phyloP scores from a whole-genome alignment of 2,329 filamentous ascomycete species.

The Monosporascus sp. region DNA sequence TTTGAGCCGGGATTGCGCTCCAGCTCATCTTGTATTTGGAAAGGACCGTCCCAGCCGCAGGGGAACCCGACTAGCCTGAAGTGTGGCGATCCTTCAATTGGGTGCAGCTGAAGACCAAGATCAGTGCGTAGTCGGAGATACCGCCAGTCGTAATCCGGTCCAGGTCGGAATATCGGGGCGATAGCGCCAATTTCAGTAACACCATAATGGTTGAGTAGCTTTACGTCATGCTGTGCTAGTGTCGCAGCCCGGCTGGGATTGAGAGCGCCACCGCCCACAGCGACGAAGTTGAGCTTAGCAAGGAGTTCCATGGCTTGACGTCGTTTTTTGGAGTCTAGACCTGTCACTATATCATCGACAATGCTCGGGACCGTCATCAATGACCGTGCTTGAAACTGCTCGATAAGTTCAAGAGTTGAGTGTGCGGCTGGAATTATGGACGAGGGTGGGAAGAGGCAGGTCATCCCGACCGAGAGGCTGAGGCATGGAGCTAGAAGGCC shows the following conservation, averaged over 20 bases:
- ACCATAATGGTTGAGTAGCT: conserved; percentile 31
- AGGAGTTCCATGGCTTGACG: conserved; percentile 10
- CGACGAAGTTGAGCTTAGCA: conserved; percentile 24
- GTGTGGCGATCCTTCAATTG: conserved; percentile 10
- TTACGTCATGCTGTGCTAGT: conserved; percentile 18
- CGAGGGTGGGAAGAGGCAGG: conserved; percentile 22
- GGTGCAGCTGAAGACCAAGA: conserved; percentile 21
- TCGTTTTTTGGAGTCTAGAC: conserved; percentile 2
- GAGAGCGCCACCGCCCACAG: conserved; percentile 27
- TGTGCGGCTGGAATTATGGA: conserved; percentile 19
- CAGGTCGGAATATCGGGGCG: conserved; percentile 27
- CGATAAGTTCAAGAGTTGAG: conserved; percentile 20
- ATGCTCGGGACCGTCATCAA: conserved; percentile 31
- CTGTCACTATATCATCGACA: conserved; percentile 26
- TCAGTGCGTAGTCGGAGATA: conserved; percentile 29
- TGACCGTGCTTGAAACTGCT: conserved; percentile 15
- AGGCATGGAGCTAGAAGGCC: conserved; percentile 28
- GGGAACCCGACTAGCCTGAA: conserved; percentile 25
- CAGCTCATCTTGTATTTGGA: conserved; percentile 29
- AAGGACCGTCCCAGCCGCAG: conserved; percentile 20
- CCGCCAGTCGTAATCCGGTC: conserved; percentile 25
- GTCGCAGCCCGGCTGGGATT: conserved; percentile 18
- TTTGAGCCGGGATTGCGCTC: conserved; percentile 17
- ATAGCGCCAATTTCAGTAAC: conserved; percentile 31
- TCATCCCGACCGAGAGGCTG: conserved; percentile 23